Conservation (phyloP, 139 green algal genomes). For the Limnomonas spitsbergensis region DNA sequence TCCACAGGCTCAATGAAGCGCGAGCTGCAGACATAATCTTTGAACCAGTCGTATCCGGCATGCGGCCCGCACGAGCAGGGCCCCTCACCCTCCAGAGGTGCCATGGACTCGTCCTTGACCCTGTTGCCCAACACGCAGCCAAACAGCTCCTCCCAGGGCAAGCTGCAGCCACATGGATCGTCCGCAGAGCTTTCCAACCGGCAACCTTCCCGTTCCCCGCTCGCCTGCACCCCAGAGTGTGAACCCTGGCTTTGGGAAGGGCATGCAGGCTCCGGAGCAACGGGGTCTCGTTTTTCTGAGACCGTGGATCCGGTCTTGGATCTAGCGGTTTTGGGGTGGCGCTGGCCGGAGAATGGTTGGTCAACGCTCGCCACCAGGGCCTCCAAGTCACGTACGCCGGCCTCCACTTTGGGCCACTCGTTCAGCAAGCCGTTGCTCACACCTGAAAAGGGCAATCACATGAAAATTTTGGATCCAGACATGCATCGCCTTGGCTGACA, state of each 20-base stretch:
- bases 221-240: too few species aligned
- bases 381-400: conserved; percentile 21
- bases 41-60: neutral
- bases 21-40: neutral
- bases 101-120: neutral
- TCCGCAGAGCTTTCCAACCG: too few species aligned
- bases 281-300: too few species aligned
- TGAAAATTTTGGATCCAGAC: too few species aligned
- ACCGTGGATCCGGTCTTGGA: too few species aligned
- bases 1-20: neutral
- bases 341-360: too few species aligned
- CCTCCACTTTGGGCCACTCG: conserved; percentile 53
- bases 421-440: conserved; percentile 57
- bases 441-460: too few species aligned
- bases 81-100: neutral
- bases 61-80: neutral
- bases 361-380: neutral
- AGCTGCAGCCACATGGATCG: neutral
- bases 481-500: too few species aligned
- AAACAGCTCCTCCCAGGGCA: conserved; percentile 44
- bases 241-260: too few species aligned
- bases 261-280: too few species aligned
- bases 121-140: conserved; percentile 24
- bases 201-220: neutral
- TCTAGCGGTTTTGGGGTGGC: too few species aligned